These are phyloP conservation scores for Mycena crocata DNA, from an alignment of 768 basidiomycete species.

Conservation along the genomic window DNA sequence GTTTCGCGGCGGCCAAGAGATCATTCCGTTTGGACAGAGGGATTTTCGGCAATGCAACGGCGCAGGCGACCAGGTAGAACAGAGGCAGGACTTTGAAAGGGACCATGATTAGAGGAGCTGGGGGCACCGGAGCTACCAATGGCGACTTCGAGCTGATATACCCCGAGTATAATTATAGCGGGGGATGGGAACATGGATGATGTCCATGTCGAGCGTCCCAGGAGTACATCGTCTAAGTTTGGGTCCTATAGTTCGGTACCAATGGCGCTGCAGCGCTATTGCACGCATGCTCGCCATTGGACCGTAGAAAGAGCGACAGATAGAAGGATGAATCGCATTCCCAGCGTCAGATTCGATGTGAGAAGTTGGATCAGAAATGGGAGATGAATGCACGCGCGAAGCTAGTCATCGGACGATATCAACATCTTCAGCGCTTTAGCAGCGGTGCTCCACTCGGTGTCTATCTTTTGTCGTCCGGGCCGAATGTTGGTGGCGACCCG, in stretches of 20 bases:
- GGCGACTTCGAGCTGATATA: slow-evolving; percentile 5
- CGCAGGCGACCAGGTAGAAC: slow-evolving; percentile 20
- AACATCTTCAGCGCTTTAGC: too few relatives aligned
- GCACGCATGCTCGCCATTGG: not conserved
- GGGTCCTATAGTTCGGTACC: too few relatives aligned
- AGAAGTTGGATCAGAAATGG: not conserved
- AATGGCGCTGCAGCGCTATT: too few relatives aligned
- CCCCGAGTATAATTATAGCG: too few relatives aligned
- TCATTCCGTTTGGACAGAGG: slow-evolving; percentile 30
- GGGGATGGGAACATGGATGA: slow-evolving; percentile 1
- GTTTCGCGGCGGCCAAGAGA: slow-evolving; percentile 22
- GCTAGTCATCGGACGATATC: not conserved
- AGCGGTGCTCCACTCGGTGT: too few relatives aligned
- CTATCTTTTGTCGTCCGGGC: too few relatives aligned
- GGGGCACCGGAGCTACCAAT: not conserved
- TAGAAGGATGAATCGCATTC: not conserved
- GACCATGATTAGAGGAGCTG: slow-evolving; percentile 12
- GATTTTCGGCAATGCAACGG: slow-evolving; percentile 28
- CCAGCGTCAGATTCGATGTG: slow-evolving; percentile 1
- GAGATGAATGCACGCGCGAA: not conserved
- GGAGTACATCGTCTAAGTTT: too few relatives aligned
- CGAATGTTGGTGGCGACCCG: too few relatives aligned
- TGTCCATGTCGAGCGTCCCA: too few relatives aligned
- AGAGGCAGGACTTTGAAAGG: slow-evolving; percentile 14
- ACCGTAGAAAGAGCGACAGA: not conserved